phyloP scores from a whole-genome alignment of 2,329 filamentous ascomycete genomes.

The Geosmithia morbida region DNA sequence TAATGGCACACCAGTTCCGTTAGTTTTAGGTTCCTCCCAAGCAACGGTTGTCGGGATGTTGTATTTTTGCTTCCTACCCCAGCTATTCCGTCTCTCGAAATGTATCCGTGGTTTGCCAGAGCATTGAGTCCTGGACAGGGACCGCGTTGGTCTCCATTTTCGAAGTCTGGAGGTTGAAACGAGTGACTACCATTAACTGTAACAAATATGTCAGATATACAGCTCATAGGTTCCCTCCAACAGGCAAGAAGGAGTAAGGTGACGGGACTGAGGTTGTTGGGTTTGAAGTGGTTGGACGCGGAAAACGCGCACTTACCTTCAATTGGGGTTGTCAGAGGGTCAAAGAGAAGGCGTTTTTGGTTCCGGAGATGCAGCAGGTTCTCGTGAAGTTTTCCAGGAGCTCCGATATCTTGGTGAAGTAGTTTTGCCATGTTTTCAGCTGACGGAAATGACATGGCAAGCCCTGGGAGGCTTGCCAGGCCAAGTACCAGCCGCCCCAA shows the following conservation, averaged over 20 bases:
- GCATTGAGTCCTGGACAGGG: conserved; percentile 20
- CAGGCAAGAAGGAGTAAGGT: too few species aligned
- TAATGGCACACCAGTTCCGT: neutral
- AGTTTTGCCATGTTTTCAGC: conserved; percentile 3
- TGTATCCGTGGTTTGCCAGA: conserved; percentile 22
- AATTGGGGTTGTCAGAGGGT: conserved; percentile 7
- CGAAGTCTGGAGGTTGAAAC: conserved; percentile 11
- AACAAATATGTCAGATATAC: neutral
- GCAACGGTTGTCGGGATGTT: too few species aligned
- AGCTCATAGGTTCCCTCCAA: too few species aligned
- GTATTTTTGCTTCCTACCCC: conserved; percentile 4
- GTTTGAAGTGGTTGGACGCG: too few species aligned
- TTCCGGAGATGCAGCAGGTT: conserved; percentile 3
- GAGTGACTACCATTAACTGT: conserved; percentile 7
- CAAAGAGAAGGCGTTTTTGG: conserved; percentile 6
- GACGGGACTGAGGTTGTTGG: too few species aligned
- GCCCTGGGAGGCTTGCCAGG: conserved; percentile 3
- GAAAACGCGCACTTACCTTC: conserved; percentile 4
- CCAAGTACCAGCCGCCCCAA: conserved; percentile 1
- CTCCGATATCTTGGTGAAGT: conserved; percentile 3
- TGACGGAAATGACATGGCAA: conserved; percentile 5
- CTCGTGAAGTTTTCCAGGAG: conserved; percentile 2
- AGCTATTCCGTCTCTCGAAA: conserved; percentile 8
- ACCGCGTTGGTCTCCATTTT: conserved; percentile 10
- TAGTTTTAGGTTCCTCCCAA: too few species aligned